Conservation (phyloP, 805 yeast genomes). For the Suhomyces pyralidae region DNA sequence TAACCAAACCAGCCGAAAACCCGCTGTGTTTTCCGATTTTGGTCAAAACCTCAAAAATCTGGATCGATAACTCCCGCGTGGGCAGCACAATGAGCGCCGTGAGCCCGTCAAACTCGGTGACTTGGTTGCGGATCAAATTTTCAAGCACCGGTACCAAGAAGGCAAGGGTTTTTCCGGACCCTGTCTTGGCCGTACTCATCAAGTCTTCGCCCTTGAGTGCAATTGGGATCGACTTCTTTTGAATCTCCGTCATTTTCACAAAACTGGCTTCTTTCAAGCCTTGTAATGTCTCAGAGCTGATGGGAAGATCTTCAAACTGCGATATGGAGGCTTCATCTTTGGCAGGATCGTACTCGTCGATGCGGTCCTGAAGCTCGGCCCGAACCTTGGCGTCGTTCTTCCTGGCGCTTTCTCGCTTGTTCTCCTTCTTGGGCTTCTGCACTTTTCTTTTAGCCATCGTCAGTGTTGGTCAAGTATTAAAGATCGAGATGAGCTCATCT, state of each 20-base stretch:
- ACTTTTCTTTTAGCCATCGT: slow-evolving; percentile 8
- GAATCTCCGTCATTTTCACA: slow-evolving; percentile 80
- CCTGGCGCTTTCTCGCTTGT: slow-evolving; percentile 14
- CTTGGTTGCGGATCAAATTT: slow-evolving; percentile 60
- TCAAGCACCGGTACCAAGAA: slow-evolving; percentile 80
- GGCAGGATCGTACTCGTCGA: slow-evolving; percentile 53
- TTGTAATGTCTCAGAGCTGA: slow-evolving; percentile 57
- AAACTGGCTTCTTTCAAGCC: slow-evolving; percentile 82
- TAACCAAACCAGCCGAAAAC: slow-evolving; percentile 86
- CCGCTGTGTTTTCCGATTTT: slow-evolving; percentile 72
- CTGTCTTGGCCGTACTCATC: slow-evolving; percentile 86
- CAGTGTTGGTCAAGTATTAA: background rate
- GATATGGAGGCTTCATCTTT: slow-evolving; percentile 22
- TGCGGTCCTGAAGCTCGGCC: slow-evolving; percentile 45
- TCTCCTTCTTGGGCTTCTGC: slow-evolving; percentile 17
- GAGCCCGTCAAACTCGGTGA: slow-evolving; percentile 83
- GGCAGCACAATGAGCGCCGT: slow-evolving; percentile 91
- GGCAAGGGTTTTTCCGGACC: slow-evolving; percentile 88
- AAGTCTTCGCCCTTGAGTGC: slow-evolving; percentile 77
- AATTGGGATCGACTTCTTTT: slow-evolving; percentile 69
- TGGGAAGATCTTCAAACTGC: slow-evolving; percentile 76
- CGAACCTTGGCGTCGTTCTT: slow-evolving; percentile 34
- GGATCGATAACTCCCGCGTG: slow-evolving; percentile 87
- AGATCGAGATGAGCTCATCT: slow-evolving; percentile 3
- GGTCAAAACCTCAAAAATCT: slow-evolving; percentile 82